phyloP scores from a whole-genome alignment of 306 rosid species.

The Vigna trinervia region DNA sequence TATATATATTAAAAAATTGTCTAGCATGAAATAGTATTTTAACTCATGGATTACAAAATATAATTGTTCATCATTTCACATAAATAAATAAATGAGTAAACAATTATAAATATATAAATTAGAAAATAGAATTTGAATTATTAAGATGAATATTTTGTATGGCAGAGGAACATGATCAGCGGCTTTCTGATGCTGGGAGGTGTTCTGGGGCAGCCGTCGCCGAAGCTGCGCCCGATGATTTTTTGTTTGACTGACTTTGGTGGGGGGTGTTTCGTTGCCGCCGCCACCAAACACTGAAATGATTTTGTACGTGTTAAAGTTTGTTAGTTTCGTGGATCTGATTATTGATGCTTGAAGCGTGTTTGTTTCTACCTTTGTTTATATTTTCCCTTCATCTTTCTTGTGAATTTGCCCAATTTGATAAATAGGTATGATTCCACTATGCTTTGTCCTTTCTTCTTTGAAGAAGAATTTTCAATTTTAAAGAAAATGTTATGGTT shows the following conservation, averaged over 20 bases:
- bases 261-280: no score
- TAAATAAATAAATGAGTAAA: no score
- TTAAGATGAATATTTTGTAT: slow-evolving; percentile 6
- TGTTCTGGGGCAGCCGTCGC: slow-evolving; percentile 40
- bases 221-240: slow-evolving; percentile 39
- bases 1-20: no score
- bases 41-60: no score
- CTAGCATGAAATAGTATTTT: no score
- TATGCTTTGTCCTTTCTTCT: background rate
- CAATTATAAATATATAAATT: no score
- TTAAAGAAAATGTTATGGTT: background rate
- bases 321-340: slow-evolving; percentile 39
- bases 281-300: no score
- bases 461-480: slow-evolving; percentile 23
- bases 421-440: background rate
- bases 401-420: slow-evolving; percentile 21
- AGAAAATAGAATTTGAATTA: no score
- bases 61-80: no score
- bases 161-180: slow-evolving; percentile 62
- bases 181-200: slow-evolving; percentile 54
- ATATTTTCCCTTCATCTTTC: background rate
- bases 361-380: slow-evolving; percentile 32
- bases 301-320: background rate
- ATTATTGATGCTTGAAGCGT: slow-evolving; percentile 30
- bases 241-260: no score